Percentiles rank a stretch among this genome's conserved stretches.
phyloP scores from a whole-genome alignment of 176 grass and related monocot species.

The Oryza rufipogon region DNA sequence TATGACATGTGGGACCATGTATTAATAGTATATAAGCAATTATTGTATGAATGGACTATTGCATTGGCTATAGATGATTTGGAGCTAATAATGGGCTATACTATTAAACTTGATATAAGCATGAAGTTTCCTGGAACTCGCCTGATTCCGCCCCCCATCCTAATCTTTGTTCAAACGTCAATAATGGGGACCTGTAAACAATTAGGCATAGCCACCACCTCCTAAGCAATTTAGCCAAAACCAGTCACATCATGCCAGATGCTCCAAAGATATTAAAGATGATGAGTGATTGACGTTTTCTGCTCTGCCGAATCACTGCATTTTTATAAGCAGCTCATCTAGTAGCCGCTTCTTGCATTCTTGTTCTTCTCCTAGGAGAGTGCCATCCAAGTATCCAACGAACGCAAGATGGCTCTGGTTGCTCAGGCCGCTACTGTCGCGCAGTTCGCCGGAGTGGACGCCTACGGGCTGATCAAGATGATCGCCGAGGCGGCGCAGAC shows the following conservation, averaged over 20 bases:
- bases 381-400: neutral
- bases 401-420: constrained; percentile 54
- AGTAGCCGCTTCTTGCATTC: neutral
- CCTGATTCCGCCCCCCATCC: neutral
- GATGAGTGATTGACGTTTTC: neutral
- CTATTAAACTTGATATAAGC: no score
- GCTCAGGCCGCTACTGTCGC: constrained; percentile 58
- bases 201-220: neutral
- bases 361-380: neutral
- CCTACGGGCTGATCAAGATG: constrained; percentile 63
- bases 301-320: neutral
- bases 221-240: neutral
- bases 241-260: neutral
- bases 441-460: constrained; percentile 83
- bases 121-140: constrained; percentile 30
- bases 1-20: no score
- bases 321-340: constrained; percentile 1
- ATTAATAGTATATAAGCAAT: no score
- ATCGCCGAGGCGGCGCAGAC: constrained; percentile 59
- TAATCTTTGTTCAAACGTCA: constrained; percentile 2
- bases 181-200: neutral
- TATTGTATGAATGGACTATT: no score
- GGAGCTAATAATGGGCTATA: no score
- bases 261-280: neutral
- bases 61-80: no score